These are phyloP conservation scores for Amanita exitialis DNA, from an alignment of 768 basidiomycete species.

Conservation along the genomic window DNA sequence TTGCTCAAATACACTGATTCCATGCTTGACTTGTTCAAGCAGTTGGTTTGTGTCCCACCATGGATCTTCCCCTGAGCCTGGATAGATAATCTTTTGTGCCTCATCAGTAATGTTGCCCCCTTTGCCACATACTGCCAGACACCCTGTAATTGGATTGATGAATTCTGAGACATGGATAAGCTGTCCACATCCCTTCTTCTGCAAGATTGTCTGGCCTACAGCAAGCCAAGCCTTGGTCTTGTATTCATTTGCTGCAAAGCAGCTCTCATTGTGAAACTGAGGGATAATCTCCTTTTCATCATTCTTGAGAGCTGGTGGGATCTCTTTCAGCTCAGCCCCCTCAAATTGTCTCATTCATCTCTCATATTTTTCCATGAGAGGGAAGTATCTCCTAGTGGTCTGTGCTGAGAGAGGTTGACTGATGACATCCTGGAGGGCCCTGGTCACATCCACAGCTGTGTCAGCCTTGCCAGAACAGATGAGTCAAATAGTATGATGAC, in stretches of 20 bases:
- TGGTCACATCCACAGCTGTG: too few relatives aligned
- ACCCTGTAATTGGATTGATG: slow-evolving; percentile 22
- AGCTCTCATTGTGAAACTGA: slow-evolving; percentile 22
- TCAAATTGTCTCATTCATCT: too few relatives aligned
- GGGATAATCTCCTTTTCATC: slow-evolving; percentile 18
- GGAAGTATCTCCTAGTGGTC: too few relatives aligned
- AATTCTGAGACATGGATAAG: slow-evolving; percentile 32
- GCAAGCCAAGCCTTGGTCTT: slow-evolving; percentile 8
- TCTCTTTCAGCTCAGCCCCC: too few relatives aligned
- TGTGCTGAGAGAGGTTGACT: too few relatives aligned
- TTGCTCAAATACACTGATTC: slow-evolving; percentile 25
- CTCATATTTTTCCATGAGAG: too few relatives aligned
- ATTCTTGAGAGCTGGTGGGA: slow-evolving; percentile 9
- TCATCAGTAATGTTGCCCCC: slow-evolving; percentile 16
- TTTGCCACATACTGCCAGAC: slow-evolving; percentile 14
- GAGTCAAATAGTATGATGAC: too few relatives aligned
- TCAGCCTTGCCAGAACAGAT: too few relatives aligned
- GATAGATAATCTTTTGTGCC: slow-evolving; percentile 17
- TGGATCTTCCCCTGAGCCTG: slow-evolving; percentile 12
- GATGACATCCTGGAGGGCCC: too few relatives aligned
- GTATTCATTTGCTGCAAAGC: slow-evolving; percentile 19
- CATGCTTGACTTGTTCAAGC: slow-evolving; percentile 18
- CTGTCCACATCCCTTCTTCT: slow-evolving; percentile 22
- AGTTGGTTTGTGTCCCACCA: slow-evolving; percentile 26
- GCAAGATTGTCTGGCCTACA: slow-evolving; percentile 15